A percentile compares a stretch with the other conserved stretches of the same genome.
phyloP scores from a whole-genome alignment of 768 basidiomycete species.

The Polyporus arcularius region DNA sequence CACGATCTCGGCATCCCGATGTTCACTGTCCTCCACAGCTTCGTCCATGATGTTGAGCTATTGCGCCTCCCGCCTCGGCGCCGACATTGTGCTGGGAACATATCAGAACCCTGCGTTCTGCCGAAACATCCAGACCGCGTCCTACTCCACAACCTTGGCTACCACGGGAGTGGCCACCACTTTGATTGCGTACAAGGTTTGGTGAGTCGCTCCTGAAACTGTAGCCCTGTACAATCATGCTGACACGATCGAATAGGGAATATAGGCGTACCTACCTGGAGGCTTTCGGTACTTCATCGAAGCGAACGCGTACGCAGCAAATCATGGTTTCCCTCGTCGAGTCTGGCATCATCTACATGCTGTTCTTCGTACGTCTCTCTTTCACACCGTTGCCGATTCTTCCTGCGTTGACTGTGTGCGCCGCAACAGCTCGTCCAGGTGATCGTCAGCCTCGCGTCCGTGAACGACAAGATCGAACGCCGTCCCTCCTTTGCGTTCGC shows the following conservation, averaged over 20 bases:
- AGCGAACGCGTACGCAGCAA: conserved; percentile 16
- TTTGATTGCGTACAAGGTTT: conserved; percentile 22
- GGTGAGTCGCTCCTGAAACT: conserved; percentile 3
- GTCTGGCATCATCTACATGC: conserved; percentile 25
- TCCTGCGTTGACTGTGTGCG: too few relatives aligned
- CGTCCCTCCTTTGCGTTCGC: conserved; percentile 14
- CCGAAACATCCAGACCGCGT: conserved; percentile 22
- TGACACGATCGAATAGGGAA: not conserved
- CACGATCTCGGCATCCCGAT: too few relatives aligned
- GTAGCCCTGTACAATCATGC: not conserved
- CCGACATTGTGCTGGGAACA: conserved; percentile 18
- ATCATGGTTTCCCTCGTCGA: conserved; percentile 24
- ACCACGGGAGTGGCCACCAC: conserved; percentile 23
- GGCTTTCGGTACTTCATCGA: not conserved
- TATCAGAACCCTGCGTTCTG: conserved; percentile 25
- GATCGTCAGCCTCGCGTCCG: conserved; percentile 3
- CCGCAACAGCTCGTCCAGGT: conserved; percentile 3
- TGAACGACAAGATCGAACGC: conserved; percentile 8
- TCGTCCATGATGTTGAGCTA: conserved; percentile 22
- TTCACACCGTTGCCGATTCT: too few relatives aligned
- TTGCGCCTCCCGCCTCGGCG: conserved; percentile 20
- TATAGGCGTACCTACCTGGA: not conserved
- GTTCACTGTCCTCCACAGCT: conserved; percentile 12
- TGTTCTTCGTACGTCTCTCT: conserved; percentile 23
- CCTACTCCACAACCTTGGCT: conserved; percentile 20